A percentile compares a stretch with the other conserved stretches of the same genome.
Evolutionary conservation across 805 yeast genomes (phyloP).

Genomic region (Debaryomyces hansenii): DNA sequence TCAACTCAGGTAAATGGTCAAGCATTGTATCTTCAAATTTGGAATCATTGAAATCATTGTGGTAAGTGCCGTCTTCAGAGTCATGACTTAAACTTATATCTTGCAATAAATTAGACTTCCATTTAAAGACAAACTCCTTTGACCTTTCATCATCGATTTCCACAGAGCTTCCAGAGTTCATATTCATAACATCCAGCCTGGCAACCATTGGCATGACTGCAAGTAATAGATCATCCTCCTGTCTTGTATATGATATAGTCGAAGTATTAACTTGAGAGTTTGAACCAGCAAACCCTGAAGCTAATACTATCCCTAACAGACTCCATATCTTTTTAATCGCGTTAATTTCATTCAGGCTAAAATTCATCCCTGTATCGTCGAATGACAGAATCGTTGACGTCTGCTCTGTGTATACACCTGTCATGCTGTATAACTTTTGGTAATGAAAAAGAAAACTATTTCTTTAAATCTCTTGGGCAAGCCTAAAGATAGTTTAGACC

Average conservation of each 20-base stretch:
- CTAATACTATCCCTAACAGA: neutral
- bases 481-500: too few relatives aligned
- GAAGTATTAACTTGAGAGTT: neutral
- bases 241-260: too few relatives aligned
- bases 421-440: too few relatives aligned
- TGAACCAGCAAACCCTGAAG: neutral
- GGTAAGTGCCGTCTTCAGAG: neutral
- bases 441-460: too few relatives aligned
- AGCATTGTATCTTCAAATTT: slow-evolving; percentile 8
- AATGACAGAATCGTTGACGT: too few relatives aligned
- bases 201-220: too few relatives aligned
- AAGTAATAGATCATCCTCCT: too few relatives aligned
- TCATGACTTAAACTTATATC: neutral
- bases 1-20: slow-evolving; percentile 14
- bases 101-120: neutral
- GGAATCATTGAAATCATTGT: neutral
- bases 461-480: too few relatives aligned
- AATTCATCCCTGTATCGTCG: too few relatives aligned
- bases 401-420: too few relatives aligned
- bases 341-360: neutral
- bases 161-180: neutral
- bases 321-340: slow-evolving; percentile 2
- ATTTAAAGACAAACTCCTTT: neutral
- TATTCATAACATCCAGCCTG: too few relatives aligned
- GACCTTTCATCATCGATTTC: neutral